Conservation (phyloP, 192 early-diverging fungal genomes). For the Coemansia sp. region DNA sequence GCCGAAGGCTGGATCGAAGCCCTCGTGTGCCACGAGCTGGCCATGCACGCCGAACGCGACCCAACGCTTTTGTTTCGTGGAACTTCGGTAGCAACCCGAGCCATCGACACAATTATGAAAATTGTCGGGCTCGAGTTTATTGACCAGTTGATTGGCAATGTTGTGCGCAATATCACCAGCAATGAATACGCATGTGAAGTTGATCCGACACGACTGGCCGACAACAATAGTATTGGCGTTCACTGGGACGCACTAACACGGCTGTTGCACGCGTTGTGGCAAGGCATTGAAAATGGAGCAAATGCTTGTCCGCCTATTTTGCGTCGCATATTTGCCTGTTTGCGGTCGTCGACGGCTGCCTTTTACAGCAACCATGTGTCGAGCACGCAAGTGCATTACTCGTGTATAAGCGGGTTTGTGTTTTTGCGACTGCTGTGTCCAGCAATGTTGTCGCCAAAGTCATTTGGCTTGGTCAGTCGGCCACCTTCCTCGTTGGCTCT, state of each 20-base stretch:
- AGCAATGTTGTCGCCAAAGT: slow-evolving; percentile 68
- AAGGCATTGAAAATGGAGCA: slow-evolving; percentile 51
- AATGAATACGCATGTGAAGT: slow-evolving; percentile 64
- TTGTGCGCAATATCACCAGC: slow-evolving; percentile 58
- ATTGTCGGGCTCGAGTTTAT: slow-evolving; percentile 61
- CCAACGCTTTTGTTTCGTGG: slow-evolving; percentile 57
- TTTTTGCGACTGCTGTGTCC: slow-evolving; percentile 72
- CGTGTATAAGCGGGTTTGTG: slow-evolving; percentile 65
- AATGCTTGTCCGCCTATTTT: slow-evolving; percentile 44
- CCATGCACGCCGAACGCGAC: slow-evolving; percentile 28
- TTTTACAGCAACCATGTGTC: slow-evolving; percentile 20
- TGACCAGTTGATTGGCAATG: slow-evolving; percentile 65
- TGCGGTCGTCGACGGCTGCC: slow-evolving; percentile 19
- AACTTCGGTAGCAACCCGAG: slow-evolving; percentile 65
- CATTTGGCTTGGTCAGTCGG: slow-evolving; percentile 67
- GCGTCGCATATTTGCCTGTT: slow-evolving; percentile 36
- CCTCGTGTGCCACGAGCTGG: slow-evolving; percentile 44
- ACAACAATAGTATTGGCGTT: slow-evolving; percentile 26
- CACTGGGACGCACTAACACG: slow-evolving; percentile 56
- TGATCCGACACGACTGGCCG: slow-evolving; percentile 49
- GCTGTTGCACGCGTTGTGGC: slow-evolving; percentile 52
- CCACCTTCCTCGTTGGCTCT: slow-evolving; percentile 57
- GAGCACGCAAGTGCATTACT: slow-evolving; percentile 33
- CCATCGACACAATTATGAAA: slow-evolving; percentile 71
- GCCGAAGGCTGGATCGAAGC: slow-evolving; percentile 37